Evolutionary conservation across 2,329 filamentous ascomycete genomes (phyloP), one percentile per base, ranked within the genome.

Genomic region (Sclerotinia trifoliorum): DNA sequence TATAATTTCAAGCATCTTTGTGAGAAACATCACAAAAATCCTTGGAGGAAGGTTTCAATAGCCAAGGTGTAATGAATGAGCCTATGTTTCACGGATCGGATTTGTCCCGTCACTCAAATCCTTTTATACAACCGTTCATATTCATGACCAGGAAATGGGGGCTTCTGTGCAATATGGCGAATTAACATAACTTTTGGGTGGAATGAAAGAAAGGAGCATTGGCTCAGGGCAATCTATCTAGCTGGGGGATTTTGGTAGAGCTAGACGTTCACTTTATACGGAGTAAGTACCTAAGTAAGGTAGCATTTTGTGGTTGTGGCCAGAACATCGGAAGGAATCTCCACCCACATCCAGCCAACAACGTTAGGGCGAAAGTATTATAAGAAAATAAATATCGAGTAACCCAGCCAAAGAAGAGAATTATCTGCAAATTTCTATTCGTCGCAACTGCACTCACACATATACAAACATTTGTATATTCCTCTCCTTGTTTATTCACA

Each of bases 221-320:
- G 57, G 42, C 42, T 32, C 24, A 8, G 42, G 42, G 15, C 29
- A 32, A 60, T 60, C 29, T 5, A 60, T 29, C 54, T 17, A 39
- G 32, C 32, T 5, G 13, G 54, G 39, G 32, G 55, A 56, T 21
- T 26, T 4, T 39, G 55, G 55, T 24, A 42, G 39, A 42, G 39
- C 48, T n/a, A 49, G 48, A 49, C 48, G 13, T 11, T 11, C 46
- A 21, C n/a, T 11, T 17, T 21, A 57, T 57, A 39, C 6, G 32
- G 32, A 35, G 32, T 35, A 35, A 35, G 32, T 35, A 35, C 4
- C 5, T 7, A 35, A 35, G 35, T 35, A 35, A 39, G 55, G 55
- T 57, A 57, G 55, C 55, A 61, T 49, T 42, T 42, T 48, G 44
- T 61, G 44, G 58, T 61, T n/a, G 57, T 61, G 58, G 58, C 58